Base-by-base conservation (phyloP, 2,329 filamentous ascomycete species). In the Geoglossum cookeanum region DNA sequence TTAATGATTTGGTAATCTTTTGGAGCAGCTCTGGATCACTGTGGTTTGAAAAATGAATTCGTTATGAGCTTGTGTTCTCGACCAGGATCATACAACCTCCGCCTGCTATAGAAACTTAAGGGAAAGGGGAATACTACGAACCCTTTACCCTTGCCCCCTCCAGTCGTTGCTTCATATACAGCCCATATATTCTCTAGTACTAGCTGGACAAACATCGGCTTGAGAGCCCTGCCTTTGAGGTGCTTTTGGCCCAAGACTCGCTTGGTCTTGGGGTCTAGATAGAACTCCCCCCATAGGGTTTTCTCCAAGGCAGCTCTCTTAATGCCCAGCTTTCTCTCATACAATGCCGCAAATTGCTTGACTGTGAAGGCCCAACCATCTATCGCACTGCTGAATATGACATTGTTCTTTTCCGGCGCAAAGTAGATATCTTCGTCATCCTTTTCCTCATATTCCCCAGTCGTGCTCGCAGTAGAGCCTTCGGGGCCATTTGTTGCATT, bases 281-380 rank as follows among this genome's bases (percentile, higher is more conserved):
- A 98, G 68, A 87, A 98, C 68, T 89, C 91, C 51, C 92, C 92
- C 92, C 92, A 98, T 0, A 98, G 76, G 0, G 96, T 88, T 67
- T 92, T 96, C 70, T 98, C 90, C 66, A 98, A 78, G 0, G 87
- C 72, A 30, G 81, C 81, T 52, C 90, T 79, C 71, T 95, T 97
- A 69, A 97, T 94, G 13, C 92, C 91, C 5, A 98, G 78, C 69
- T 98, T 98, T 74, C 90, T 94, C 71, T 97, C 91, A 66, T 97
- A 98, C 32, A 97, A 74, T 42, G 80, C 80, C 17, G 92, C 90
- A 67, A 98, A 98, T 65, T 98, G 92, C 55, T 89, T 81, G 55
- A 95, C 84, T 0, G 92, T 98, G 65, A 98, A 98, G 2, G 92
- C 92, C 92, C 92, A 98, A n/a, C 92, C 92, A 67, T 98, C 92